Evolutionary conservation across 73 alveolate genomes (phyloP).

Genomic region (Paramecium tetraurelia): DNA sequence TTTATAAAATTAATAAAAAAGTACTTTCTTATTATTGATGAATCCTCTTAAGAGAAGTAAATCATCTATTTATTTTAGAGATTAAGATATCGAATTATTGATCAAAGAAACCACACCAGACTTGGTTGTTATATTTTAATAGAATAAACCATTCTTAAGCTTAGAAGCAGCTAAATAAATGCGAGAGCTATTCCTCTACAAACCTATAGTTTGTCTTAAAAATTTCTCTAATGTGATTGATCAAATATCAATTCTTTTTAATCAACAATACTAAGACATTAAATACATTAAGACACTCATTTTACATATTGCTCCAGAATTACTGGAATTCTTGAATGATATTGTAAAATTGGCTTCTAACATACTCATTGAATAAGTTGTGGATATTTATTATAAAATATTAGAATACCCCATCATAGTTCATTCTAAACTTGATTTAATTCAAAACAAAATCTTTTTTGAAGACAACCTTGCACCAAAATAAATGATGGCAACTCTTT

Average conservation of each 20-base stretch:
- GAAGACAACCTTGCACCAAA: constrained; percentile 43
- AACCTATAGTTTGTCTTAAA: constrained; percentile 1
- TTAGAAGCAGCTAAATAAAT: background rate
- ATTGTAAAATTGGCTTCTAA: background rate
- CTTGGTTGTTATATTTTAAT: background rate
- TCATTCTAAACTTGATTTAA: background rate
- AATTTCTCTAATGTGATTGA: background rate
- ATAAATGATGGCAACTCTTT: background rate
- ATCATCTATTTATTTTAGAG: background rate
- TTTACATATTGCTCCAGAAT: background rate
- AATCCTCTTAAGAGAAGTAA: background rate
- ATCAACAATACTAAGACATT: background rate
- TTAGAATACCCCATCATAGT: background rate
- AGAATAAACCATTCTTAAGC: background rate
- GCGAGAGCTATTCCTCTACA: background rate
- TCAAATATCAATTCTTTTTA: background rate
- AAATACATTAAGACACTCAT: constrained; percentile 19
- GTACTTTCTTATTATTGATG: constrained; percentile 5
- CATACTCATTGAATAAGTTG: background rate
- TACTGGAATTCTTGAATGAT: constrained; percentile 9
- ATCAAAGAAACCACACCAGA: background rate
- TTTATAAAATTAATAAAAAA: background rate
- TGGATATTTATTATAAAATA: background rate
- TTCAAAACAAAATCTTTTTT: constrained; percentile 9
- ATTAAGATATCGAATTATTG: background rate